Evolutionary conservation across 1,284 basidiomycete genomes (phyloP).

Genomic region (Naganishia liquefaciens): DNA sequence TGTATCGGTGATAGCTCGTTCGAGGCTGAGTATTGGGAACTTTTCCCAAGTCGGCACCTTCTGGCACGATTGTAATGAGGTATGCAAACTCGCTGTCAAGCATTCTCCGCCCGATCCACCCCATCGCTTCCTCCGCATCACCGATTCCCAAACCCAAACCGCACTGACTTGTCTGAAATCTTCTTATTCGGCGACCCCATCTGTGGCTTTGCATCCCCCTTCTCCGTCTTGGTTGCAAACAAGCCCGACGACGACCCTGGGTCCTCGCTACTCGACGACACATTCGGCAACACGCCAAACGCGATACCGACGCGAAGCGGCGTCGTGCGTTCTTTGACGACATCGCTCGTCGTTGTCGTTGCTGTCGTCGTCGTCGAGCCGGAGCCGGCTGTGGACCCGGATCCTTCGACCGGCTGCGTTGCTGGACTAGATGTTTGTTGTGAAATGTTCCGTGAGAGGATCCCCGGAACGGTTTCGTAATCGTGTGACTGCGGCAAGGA

Average conservation of each 20-base stretch:
- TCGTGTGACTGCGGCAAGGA: constrained; percentile 23
- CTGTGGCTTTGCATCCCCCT: background rate
- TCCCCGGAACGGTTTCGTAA: constrained; percentile 17
- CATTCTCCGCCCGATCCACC: background rate
- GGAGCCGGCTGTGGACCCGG: background rate
- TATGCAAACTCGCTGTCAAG: too few species aligned
- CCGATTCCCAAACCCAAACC: constrained; percentile 26
- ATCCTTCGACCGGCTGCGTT: background rate
- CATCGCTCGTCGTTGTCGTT: background rate
- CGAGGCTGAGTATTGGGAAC: too few species aligned
- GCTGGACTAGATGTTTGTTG: constrained; percentile 9
- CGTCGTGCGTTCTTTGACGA: constrained; percentile 6
- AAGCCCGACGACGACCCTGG: constrained; percentile 1
- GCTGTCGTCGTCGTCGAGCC: background rate
- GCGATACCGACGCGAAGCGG: constrained; percentile 13
- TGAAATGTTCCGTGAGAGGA: background rate
- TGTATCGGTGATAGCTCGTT: too few species aligned
- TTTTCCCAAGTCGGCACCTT: too few species aligned
- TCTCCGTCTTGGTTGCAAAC: background rate
- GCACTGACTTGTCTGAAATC: constrained; percentile 9
- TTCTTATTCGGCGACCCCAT: constrained; percentile 6
- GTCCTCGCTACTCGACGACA: constrained; percentile 4
- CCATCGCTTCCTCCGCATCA: background rate
- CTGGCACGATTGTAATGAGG: too few species aligned
- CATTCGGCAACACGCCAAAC: constrained; percentile 14